Percentiles rank a stretch among this genome's conserved stretches.
phyloP scores from a whole-genome alignment of 2,329 filamentous ascomycete genomes.

The Trichoderma arundinaceum region DNA sequence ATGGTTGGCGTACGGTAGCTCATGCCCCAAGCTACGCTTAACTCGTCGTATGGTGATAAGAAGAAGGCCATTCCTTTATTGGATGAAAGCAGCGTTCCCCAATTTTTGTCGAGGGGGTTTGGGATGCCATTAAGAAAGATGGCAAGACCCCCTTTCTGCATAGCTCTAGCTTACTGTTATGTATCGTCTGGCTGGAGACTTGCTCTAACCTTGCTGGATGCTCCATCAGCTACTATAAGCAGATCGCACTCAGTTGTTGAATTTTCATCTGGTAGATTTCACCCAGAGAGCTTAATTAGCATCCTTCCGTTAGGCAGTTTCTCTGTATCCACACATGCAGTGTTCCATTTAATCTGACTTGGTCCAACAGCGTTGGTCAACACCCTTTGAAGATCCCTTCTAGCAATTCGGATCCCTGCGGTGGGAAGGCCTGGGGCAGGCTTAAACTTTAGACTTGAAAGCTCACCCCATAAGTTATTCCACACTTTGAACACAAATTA shows the following conservation, averaged over 20 bases:
- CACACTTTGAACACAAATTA: not conserved
- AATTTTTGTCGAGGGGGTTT: slow-evolving; percentile 44
- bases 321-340: slow-evolving; percentile 36
- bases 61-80: slow-evolving; percentile 51
- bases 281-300: slow-evolving; percentile 33
- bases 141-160: slow-evolving; percentile 48
- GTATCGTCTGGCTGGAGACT: slow-evolving; percentile 48
- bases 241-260: slow-evolving; percentile 47
- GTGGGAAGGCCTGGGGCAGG: slow-evolving; percentile 5
- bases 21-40: slow-evolving; percentile 51
- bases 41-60: slow-evolving; percentile 51
- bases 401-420: slow-evolving; percentile 4
- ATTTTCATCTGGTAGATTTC: not conserved
- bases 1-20: slow-evolving; percentile 38
- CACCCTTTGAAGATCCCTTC: not conserved
- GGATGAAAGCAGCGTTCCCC: slow-evolving; percentile 48
- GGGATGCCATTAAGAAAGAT: slow-evolving; percentile 46
- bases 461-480: not conserved
- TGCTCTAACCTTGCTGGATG: slow-evolving; percentile 49
- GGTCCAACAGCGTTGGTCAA: not conserved
- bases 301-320: slow-evolving; percentile 37
- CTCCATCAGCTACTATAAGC: slow-evolving; percentile 53
- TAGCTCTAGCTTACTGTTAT: slow-evolving; percentile 48
- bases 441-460: not conserved
- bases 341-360: slow-evolving; percentile 13